Evolutionary conservation across 108 stramenopile genomes (phyloP).

Genomic region (Chaetoceros muelleri): DNA sequence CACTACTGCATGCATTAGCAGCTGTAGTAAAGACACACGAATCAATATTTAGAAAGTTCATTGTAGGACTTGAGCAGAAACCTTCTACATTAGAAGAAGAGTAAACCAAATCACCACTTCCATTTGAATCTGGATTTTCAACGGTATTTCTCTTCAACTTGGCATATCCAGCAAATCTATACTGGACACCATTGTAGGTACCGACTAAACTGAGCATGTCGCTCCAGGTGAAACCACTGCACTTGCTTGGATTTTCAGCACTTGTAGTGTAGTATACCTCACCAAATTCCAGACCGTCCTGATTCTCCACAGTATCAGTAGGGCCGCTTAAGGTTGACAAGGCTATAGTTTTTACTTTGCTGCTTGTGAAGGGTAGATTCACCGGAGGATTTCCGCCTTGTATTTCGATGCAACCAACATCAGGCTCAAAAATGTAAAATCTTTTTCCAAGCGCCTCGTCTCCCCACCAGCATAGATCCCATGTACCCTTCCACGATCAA

Average conservation of each 20-base stretch:
- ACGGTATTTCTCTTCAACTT: constrained; percentile 16
- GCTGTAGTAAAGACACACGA: constrained; percentile 9
- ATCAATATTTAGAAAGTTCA: constrained; percentile 32
- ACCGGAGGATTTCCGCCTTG: not conserved
- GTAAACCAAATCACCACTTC: constrained; percentile 16
- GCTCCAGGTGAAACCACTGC: not conserved
- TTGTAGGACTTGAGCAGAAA: constrained; percentile 20
- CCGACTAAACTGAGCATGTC: not conserved
- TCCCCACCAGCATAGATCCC: not conserved
- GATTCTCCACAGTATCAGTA: not conserved
- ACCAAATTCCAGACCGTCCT: not conserved
- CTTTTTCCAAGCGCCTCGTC: not conserved
- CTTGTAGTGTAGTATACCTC: not conserved
- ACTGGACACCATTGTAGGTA: not conserved
- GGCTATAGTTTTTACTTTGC: not conserved
- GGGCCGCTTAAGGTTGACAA: not conserved
- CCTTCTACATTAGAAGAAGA: constrained; percentile 17
- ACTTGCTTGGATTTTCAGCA: not conserved
- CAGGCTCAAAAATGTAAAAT: not conserved
- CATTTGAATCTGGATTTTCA: constrained; percentile 16
- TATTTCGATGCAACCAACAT: not conserved
- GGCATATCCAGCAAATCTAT: not conserved
- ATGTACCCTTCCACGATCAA: no score
- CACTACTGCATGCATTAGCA: not conserved
- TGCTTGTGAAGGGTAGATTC: not conserved